Evolutionary conservation across 345 rosid genomes (phyloP), one percentile per base, ranked within the genome.

Genomic region (Gossypium herbaceum): DNA sequence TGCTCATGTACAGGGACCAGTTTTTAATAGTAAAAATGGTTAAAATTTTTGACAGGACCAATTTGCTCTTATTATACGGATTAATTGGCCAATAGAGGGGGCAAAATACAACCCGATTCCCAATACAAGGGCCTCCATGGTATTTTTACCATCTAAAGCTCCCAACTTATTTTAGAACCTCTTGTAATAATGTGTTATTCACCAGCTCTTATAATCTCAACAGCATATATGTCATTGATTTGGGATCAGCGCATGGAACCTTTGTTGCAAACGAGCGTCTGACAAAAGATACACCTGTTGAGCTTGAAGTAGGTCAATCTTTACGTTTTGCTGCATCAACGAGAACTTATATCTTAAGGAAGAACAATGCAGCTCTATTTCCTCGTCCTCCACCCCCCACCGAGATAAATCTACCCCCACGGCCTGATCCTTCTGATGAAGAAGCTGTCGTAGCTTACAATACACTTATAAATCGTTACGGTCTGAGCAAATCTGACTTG

Each of bases 321-420:
- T 79, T 95, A 84, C 85, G 93, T 34, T 93, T 95, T 75, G 97
- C 97, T 77, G 98, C 98, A 1, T 95, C 99, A 51, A 95, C 99
- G 8, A 85, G 98, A 82, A 79, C 81, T 72, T 95, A 95, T 67
- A 69, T 95, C 68, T 73, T 95, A 68, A 89, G 93, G 81, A 95
- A 91, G 89, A 89, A 94, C 63, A 76, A 78, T 6, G 97, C 92
- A 29, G 67, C 67, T 62, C 87, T 91, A 76, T 92, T 91, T 70
- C 82, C 87, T 61, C 89, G 87, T 11, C 87, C 84, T 75, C 90
- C 88, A 9, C 79, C 86, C 8, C 82, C 88, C 2, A 62, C 84
- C 4, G 93, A 91, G 88, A 93, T 93, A 50, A 85, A 84, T 72
- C 85, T 93, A 64, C 93, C 90, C 3, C 92, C 89, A 7, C 82